Conservation (phyloP, 768 basidiomycete genomes). For the Hydnomerulius pinastri region DNA sequence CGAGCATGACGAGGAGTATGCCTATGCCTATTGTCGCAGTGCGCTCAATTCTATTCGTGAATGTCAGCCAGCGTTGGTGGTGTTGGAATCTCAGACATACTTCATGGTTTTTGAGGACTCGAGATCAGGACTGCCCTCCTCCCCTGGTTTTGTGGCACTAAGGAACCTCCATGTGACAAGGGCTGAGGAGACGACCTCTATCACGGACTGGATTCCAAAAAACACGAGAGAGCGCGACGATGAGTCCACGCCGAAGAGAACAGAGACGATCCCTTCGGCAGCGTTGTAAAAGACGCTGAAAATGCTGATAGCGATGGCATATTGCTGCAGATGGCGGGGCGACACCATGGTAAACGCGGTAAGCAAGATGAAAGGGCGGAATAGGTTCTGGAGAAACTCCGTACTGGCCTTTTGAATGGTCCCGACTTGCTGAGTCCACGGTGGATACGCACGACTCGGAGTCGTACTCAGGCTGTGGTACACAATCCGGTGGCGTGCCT, state of each 20-base stretch:
- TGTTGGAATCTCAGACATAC: constrained; percentile 8
- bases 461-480: no score
- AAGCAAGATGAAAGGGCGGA: no score
- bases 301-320: constrained; percentile 45
- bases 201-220: constrained; percentile 49
- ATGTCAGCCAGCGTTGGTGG: not conserved
- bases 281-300: constrained; percentile 40
- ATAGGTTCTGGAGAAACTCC: no score
- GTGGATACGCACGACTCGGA: no score
- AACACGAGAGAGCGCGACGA: constrained; percentile 47
- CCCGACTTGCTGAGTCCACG: no score
- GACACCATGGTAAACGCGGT: no score
- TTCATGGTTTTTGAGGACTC: constrained; percentile 11
- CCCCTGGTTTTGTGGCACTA: constrained; percentile 33
- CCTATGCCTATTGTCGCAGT: constrained; percentile 39
- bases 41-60: constrained; percentile 37
- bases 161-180: constrained; percentile 49
- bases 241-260: constrained; percentile 46
- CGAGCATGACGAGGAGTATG: constrained; percentile 36
- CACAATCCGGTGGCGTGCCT: no score
- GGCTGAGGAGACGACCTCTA: constrained; percentile 46
- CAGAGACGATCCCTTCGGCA: constrained; percentile 45
- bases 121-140: constrained; percentile 24
- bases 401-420: no score
- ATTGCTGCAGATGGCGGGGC: constrained; percentile 28